phyloP scores from a whole-genome alignment of 345 rosid species.

The Lepidium didymum region DNA sequence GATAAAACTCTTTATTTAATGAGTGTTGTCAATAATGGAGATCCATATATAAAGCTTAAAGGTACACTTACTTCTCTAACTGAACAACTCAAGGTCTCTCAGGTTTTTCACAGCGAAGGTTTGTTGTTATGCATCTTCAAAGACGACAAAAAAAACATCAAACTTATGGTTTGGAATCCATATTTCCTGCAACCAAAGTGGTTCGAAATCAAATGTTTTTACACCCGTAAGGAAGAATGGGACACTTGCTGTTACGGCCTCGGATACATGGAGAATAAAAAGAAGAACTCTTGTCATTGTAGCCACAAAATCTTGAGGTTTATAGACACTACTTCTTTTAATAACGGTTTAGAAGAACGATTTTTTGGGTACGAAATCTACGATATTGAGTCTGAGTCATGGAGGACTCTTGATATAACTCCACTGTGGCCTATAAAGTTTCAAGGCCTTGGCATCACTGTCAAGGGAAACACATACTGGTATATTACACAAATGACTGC shows the following conservation, averaged over 20 bases:
- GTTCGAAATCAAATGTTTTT: neutral
- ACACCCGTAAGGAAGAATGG: fast-evolving
- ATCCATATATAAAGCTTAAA: neutral
- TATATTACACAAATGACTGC: no score
- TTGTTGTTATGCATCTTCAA: neutral
- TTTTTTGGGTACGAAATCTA: neutral
- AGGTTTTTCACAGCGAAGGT: neutral
- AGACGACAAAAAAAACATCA: no score
- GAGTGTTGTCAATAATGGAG: neutral
- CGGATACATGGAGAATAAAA: neutral
- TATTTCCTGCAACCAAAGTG: neutral
- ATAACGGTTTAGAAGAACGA: neutral
- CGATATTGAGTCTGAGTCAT: neutral
- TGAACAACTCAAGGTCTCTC: no score
- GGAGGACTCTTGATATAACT: neutral
- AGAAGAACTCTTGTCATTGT: neutral
- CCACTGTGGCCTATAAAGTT: no score
- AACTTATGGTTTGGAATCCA: neutral
- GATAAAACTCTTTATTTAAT: neutral
- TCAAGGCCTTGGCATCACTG: no score
- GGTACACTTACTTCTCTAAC: no score
- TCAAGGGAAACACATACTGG: no score
- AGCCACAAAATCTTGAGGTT: neutral
- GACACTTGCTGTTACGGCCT: neutral
- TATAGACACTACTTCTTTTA: neutral